phyloP scores from a whole-genome alignment of 139 green algal genomes.

The Chlorella sp. region DNA sequence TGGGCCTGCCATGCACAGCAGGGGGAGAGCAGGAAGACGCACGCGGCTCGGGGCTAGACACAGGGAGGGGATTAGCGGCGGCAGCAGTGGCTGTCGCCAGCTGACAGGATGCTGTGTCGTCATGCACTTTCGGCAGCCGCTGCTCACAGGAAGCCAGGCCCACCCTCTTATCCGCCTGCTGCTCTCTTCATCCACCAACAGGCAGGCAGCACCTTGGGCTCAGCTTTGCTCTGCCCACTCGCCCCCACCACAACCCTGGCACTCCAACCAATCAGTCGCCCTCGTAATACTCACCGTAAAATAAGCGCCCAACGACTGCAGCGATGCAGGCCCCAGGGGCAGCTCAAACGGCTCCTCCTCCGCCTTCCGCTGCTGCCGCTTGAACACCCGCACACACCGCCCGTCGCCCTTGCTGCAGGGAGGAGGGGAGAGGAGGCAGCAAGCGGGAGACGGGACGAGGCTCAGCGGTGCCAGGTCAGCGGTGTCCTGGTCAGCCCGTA shows the following conservation, averaged over 20 bases:
- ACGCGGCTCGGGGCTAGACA: too few relatives aligned
- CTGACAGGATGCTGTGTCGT: too few relatives aligned
- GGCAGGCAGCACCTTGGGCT: too few relatives aligned
- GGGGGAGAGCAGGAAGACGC: too few relatives aligned
- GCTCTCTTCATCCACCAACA: too few relatives aligned
- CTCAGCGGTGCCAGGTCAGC: neutral
- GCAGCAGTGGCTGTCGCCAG: neutral
- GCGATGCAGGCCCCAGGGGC: constrained; percentile 31
- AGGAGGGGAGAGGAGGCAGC: neutral
- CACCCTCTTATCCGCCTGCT: too few relatives aligned
- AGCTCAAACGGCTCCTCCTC: constrained; percentile 40
- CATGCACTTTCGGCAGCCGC: too few relatives aligned
- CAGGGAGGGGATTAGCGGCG: neutral
- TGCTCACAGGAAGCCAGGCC: too few relatives aligned
- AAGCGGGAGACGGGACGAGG: neutral
- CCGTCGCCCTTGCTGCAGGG: constrained; percentile 47
- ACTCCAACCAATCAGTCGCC: neutral
- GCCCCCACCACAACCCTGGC: too few relatives aligned
- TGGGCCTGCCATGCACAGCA: constrained; percentile 23
- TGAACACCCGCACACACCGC: constrained; percentile 47
- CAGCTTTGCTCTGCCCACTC: too few relatives aligned
- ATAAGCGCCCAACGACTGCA: constrained; percentile 40
- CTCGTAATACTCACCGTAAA: constrained; percentile 28
- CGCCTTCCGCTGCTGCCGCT: constrained; percentile 20
- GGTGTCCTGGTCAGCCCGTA: neutral